Percentiles rank a stretch among this genome's conserved stretches.
These are phyloP conservation scores for Infundibulicybe gibba DNA, from an alignment of 768 basidiomycete species.

Conservation along the genomic window DNA sequence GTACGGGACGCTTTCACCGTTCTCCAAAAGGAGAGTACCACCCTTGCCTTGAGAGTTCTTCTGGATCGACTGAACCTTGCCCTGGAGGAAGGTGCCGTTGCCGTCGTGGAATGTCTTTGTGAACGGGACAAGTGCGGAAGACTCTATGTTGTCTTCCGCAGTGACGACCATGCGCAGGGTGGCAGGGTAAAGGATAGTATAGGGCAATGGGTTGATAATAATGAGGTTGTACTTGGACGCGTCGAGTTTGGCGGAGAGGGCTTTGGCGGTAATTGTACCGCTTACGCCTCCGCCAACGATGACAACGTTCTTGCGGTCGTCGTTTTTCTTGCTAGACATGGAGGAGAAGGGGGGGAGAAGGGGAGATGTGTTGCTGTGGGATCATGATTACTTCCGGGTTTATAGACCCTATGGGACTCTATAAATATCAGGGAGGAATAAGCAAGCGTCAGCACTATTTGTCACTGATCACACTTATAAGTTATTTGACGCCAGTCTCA, in stretches of 20 bases:
- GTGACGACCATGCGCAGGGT: conserved; percentile 46
- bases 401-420: no score
- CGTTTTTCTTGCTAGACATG: conserved; percentile 9
- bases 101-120: conserved; percentile 40
- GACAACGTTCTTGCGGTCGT: conserved; percentile 29
- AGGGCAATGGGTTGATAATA: conserved; percentile 48
- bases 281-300: conserved; percentile 53
- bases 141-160: conserved; percentile 25
- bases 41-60: conserved; percentile 21
- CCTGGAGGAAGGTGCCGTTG: conserved; percentile 38
- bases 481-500: neutral
- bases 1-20: conserved; percentile 41
- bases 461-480: neutral
- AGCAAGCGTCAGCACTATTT: no score
- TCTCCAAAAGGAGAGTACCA: conserved; percentile 40
- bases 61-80: conserved; percentile 23
- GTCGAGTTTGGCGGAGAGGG: conserved; percentile 45
- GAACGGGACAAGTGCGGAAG: conserved; percentile 34
- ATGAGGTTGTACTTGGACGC: conserved; percentile 39
- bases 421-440: neutral
- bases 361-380: neutral
- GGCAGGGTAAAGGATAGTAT: conserved; percentile 43
- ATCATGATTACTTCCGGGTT: conserved; percentile 1
- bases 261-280: conserved; percentile 35
- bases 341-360: neutral